A percentile compares a stretch with the other conserved stretches of the same genome.
Conservation (phyloP, 1,284 basidiomycete genomes). For the Porogramme epimiltina region DNA sequence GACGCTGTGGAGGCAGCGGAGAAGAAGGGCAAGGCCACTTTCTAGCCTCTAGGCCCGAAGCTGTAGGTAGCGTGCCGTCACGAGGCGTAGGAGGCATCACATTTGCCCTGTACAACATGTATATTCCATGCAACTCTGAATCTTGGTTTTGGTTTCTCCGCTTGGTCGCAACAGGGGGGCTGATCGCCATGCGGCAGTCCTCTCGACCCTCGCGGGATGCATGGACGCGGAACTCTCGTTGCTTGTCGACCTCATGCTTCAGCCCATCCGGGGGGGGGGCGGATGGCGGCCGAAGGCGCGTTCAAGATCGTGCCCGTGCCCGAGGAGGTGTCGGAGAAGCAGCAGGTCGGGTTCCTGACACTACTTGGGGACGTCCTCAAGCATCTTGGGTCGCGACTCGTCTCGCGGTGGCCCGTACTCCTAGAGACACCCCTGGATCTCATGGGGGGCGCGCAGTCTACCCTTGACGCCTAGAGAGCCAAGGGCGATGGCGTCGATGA, state of each 20-base stretch:
- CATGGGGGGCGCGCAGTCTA: slow-evolving; percentile 63
- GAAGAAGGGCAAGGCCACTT: slow-evolving; percentile 27
- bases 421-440: slow-evolving; percentile 70
- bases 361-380: slow-evolving; percentile 85
- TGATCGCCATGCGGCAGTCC: slow-evolving; percentile 78
- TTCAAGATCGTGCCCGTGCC: slow-evolving; percentile 32
- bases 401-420: slow-evolving; percentile 72
- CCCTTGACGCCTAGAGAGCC: slow-evolving; percentile 38
- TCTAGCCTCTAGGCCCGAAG: slow-evolving; percentile 20
- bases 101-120: too few species aligned
- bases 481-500: slow-evolving; percentile 37
- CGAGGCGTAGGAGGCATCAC: too few species aligned
- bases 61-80: slow-evolving; percentile 1
- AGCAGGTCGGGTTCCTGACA: slow-evolving; percentile 82
- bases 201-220: slow-evolving; percentile 75
- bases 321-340: slow-evolving; percentile 55
- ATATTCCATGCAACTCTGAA: too few species aligned
- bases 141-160: too few species aligned
- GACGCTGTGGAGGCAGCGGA: slow-evolving; percentile 28
- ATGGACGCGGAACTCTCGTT: slow-evolving; percentile 74
- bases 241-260: slow-evolving; percentile 91
- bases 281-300: slow-evolving; percentile 11
- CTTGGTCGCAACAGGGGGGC: slow-evolving; percentile 74
- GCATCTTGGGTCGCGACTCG: slow-evolving; percentile 75
- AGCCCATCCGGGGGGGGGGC: slow-evolving; percentile 60